Evolutionary conservation across 345 rosid genomes (phyloP).

Genomic region (Dipteronia sinensis): DNA sequence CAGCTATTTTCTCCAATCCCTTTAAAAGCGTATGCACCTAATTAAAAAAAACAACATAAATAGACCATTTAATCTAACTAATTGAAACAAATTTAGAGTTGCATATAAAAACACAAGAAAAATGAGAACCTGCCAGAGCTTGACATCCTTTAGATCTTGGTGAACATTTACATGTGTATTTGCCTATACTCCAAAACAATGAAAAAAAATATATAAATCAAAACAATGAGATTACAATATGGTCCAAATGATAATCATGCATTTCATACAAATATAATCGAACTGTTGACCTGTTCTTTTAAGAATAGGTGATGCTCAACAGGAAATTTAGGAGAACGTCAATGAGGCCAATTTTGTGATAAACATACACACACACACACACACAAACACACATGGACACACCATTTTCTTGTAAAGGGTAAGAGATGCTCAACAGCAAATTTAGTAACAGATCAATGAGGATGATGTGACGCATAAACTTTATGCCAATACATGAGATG

Average conservation of each 20-base stretch:
- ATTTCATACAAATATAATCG: neutral
- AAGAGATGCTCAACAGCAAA: neutral
- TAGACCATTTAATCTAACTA: neutral
- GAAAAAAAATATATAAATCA: constrained; percentile 7
- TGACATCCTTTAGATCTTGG: constrained; percentile 91
- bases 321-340: neutral
- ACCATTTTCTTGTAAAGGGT: no score
- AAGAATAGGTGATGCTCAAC: neutral
- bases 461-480: neutral
- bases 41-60: constrained; percentile 15
- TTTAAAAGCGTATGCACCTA: constrained; percentile 96
- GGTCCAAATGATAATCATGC: constrained; percentile 1
- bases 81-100: neutral
- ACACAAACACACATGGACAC: no score
- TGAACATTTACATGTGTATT: constrained; percentile 88
- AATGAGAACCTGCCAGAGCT: constrained; percentile 92
- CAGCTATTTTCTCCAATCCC: constrained; percentile 97
- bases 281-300: neutral
- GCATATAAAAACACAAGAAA: constrained; percentile 9
- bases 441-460: neutral
- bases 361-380: no score
- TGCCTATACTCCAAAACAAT: constrained; percentile 58
- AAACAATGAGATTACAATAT: constrained; percentile 7
- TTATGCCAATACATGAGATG: neutral
- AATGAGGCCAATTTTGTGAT: neutral